Percentiles rank a stretch among this genome's conserved stretches.
phyloP scores from a whole-genome alignment of 2,329 filamentous ascomycete genomes.

The Elsinoe batatas region DNA sequence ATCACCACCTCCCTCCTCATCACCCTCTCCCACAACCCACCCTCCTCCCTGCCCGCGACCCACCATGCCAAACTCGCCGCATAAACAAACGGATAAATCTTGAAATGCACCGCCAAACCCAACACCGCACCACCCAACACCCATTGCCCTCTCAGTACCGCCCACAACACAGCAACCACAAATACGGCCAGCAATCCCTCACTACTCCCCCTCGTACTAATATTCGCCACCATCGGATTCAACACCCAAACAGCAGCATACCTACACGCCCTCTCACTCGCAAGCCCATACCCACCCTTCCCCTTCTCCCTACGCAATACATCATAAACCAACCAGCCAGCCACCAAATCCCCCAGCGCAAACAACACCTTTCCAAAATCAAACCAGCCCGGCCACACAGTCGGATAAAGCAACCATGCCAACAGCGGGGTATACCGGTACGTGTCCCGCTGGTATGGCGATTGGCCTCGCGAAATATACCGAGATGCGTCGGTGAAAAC shows the following conservation, averaged over 20 bases:
- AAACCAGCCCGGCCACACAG: slow-evolving; percentile 59
- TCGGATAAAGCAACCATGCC: slow-evolving; percentile 82
- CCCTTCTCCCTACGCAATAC: slow-evolving; percentile 33
- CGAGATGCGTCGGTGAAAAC: slow-evolving; percentile 95
- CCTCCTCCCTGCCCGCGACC: slow-evolving; percentile 50
- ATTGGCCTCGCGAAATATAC: slow-evolving; percentile 55
- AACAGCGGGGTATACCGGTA: slow-evolving; percentile 95
- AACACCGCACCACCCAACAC: slow-evolving; percentile 62
- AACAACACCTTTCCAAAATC: slow-evolving; percentile 83
- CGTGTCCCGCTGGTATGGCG: slow-evolving; percentile 82
- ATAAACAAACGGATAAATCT: slow-evolving; percentile 98
- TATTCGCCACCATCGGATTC: slow-evolving; percentile 97
- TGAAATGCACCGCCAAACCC: slow-evolving; percentile 85
- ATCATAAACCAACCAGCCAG: slow-evolving; percentile 65
- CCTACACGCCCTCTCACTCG: slow-evolving; percentile 49
- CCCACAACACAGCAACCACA: slow-evolving; percentile 75
- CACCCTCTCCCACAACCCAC: slow-evolving; percentile 6
- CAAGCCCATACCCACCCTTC: slow-evolving; percentile 35
- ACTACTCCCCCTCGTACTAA: slow-evolving; percentile 88
- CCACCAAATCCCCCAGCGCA: slow-evolving; percentile 69
- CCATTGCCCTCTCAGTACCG: slow-evolving; percentile 55
- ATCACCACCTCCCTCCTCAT: neutral
- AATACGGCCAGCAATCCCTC: slow-evolving; percentile 82
- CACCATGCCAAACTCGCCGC: slow-evolving; percentile 72
- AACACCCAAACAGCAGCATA: slow-evolving; percentile 86